Evolutionary conservation across 371 early-diverging fungal species (phyloP).

Genomic region (Dinochytrium kinnereticum): DNA sequence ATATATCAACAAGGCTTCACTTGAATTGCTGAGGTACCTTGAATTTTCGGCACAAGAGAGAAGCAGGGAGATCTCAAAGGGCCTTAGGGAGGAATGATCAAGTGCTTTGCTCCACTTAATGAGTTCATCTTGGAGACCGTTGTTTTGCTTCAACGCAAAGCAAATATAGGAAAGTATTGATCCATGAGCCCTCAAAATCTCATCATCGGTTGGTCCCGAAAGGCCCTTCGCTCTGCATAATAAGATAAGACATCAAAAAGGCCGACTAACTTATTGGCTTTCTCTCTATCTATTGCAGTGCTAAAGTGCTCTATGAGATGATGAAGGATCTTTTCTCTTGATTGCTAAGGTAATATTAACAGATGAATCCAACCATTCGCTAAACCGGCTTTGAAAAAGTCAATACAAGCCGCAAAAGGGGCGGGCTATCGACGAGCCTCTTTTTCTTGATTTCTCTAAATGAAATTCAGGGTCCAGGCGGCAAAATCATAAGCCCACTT

Average conservation of each 20-base stretch:
- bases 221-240: too few relatives aligned
- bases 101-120: not conserved
- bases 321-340: not conserved
- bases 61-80: not conserved
- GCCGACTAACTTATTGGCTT: too few relatives aligned
- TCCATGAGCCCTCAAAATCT: slow-evolving; percentile 14
- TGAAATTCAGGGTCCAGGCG: not conserved
- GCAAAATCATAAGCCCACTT: not conserved
- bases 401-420: not conserved
- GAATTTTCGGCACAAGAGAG: not conserved
- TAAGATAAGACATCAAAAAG: not conserved
- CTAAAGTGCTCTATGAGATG: not conserved
- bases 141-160: slow-evolving; percentile 30
- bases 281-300: not conserved
- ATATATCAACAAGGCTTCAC: not conserved
- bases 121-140: slow-evolving; percentile 14
- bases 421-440: not conserved
- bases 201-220: not conserved
- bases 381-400: not conserved
- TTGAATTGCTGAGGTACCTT: not conserved
- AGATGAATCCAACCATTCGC: not conserved
- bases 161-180: slow-evolving; percentile 21
- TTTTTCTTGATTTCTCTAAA: not conserved
- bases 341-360: not conserved
- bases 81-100: not conserved